Conservation (phyloP, 1,284 basidiomycete species). For the Hypsizygus ulmarius region DNA sequence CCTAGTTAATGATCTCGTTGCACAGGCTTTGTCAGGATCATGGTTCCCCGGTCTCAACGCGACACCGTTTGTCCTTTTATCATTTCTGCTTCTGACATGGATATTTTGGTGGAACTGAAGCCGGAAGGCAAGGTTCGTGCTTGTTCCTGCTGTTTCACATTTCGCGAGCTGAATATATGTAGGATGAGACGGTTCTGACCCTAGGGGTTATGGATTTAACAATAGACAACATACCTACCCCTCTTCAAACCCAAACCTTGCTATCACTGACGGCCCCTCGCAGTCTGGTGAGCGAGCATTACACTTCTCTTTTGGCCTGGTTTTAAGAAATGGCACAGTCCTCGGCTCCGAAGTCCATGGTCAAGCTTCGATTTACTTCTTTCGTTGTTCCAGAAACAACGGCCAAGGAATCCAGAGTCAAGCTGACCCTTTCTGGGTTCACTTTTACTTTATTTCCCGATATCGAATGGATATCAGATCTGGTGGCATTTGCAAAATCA, state of each 20-base stretch:
- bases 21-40: conserved; percentile 35
- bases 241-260: conserved; percentile 38
- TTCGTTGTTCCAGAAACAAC: conserved; percentile 60
- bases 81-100: conserved; percentile 59
- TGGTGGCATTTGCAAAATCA: conserved; percentile 72
- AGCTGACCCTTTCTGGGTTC: conserved; percentile 62
- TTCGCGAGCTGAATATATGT: conserved; percentile 12
- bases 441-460: conserved; percentile 67
- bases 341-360: conserved; percentile 45
- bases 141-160: conserved; percentile 1
- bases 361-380: conserved; percentile 71
- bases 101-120: conserved; percentile 64
- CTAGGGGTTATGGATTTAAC: conserved; percentile 61
- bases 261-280: conserved; percentile 51
- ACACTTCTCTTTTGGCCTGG: not conserved
- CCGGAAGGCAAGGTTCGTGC: conserved; percentile 63
- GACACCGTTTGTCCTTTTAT: conserved; percentile 47
- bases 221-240: conserved; percentile 44
- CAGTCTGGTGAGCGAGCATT: conserved; percentile 47
- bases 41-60: conserved; percentile 31
- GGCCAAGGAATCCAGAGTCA: conserved; percentile 79
- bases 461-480: conserved; percentile 60
- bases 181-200: conserved; percentile 73
- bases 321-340: conserved; percentile 32
- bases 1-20: not conserved